Evolutionary conservation across 2,329 filamentous ascomycete genomes (phyloP).

Genomic region (Clathrospora elynae): DNA sequence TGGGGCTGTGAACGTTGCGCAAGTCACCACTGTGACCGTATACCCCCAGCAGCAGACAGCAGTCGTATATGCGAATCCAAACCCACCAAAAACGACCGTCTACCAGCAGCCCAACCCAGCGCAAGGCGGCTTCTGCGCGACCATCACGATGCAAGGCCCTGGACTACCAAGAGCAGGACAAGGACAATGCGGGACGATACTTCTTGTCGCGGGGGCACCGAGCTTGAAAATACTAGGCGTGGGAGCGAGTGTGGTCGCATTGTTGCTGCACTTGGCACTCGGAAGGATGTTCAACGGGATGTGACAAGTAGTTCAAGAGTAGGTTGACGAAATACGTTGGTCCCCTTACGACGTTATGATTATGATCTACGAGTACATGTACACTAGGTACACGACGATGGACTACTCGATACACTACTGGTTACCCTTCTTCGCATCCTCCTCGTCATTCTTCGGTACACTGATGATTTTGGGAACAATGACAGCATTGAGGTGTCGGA

Average conservation of each 20-base stretch:
- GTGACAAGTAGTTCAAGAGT: conserved; percentile 8
- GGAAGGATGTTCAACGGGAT: conserved; percentile 35
- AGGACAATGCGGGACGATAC: conserved; percentile 47
- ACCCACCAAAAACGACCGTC: conserved; percentile 33
- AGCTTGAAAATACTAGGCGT: conserved; percentile 26
- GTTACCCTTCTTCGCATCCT: conserved; percentile 58
- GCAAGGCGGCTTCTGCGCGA: conserved; percentile 45
- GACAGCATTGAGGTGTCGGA: conserved; percentile 59
- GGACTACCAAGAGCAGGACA: conserved; percentile 40
- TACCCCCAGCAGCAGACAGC: conserved; percentile 37
- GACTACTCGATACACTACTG: conserved; percentile 20
- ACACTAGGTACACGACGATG: conserved; percentile 12
- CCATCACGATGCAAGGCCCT: conserved; percentile 44
- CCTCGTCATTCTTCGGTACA: conserved; percentile 60
- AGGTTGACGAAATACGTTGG: not conserved
- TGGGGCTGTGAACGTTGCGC: conserved; percentile 40
- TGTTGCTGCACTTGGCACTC: conserved; percentile 34
- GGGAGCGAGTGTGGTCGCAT: conserved; percentile 20
- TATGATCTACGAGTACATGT: conserved; percentile 30
- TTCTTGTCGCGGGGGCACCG: conserved; percentile 39
- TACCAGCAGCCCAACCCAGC: conserved; percentile 31
- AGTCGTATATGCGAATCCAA: conserved; percentile 36
- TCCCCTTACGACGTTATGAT: conserved; percentile 22
- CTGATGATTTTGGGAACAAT: conserved; percentile 58
- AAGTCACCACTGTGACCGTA: conserved; percentile 45